Conservation (phyloP, 495 filamentous ascomycete genomes). For the Hypoxylon fragiforme region DNA sequence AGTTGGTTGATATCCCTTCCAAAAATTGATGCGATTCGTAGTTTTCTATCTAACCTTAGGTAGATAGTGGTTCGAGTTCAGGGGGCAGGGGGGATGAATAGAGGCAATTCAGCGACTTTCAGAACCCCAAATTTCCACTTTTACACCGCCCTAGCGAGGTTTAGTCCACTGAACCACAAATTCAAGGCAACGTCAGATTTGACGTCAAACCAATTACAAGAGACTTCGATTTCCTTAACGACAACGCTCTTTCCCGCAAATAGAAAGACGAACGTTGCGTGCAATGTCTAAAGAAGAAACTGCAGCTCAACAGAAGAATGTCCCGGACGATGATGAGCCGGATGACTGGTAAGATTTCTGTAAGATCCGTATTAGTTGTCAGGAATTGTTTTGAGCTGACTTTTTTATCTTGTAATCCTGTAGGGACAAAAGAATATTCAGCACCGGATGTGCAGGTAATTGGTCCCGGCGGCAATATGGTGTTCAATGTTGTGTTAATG, state of each 20-base stretch:
- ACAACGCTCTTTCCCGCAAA: not conserved
- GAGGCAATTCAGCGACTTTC: conserved; percentile 14
- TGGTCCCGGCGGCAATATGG: conserved; percentile 10
- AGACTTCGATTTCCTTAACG: too few species aligned
- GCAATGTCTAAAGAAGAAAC: conserved; percentile 57
- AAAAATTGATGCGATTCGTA: too few species aligned
- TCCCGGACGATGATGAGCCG: conserved; percentile 70
- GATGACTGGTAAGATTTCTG: conserved; percentile 79
- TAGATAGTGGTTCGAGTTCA: not conserved
- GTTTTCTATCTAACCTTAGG: too few species aligned
- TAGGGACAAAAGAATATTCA: conserved; percentile 92
- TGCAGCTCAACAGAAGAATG: conserved; percentile 43
- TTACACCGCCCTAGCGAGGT: conserved; percentile 26
- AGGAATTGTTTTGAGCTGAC: conserved; percentile 10
- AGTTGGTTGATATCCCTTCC: conserved; percentile 22
- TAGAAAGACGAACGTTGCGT: not conserved
- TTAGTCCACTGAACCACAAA: conserved; percentile 8
- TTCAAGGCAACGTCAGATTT: conserved; percentile 3
- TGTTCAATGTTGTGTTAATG: not conserved
- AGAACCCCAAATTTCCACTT: conserved; percentile 25
- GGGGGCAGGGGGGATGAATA: conserved; percentile 6
- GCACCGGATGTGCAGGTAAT: conserved; percentile 89
- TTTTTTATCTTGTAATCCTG: conserved; percentile 4
- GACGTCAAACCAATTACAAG: conserved; percentile 3
- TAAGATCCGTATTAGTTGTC: not conserved